Base-by-base conservation (phyloP, 441 rosid genomes). In the Lepidium campestre region DNA sequence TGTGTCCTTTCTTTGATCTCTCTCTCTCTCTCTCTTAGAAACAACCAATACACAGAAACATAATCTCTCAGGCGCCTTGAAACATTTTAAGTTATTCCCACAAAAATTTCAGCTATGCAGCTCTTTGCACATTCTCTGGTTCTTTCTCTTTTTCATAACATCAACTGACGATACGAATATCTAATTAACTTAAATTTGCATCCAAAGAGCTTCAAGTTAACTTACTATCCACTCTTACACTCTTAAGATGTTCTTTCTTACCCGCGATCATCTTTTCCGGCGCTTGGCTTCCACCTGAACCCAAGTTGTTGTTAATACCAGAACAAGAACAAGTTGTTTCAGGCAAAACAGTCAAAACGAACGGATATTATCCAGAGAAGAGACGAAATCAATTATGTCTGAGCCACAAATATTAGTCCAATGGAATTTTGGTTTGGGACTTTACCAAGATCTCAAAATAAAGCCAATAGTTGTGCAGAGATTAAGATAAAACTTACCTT, bases 231-330 rank as follows among this genome's bases (percentile, higher is more conserved):
- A 52, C 45, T 71, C 60, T 6, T 55, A 19, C 75, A 50, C 40
- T 71, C 44, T 3, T 55, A 11, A 34, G 20, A 44, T 31, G 70
- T 44, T 34, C 47, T 67, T 44, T 34, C 47, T 67, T 75, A 49
- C 46, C 47, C 7, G 48, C 34, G 20, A 70, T 81, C 75, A 84
- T 76, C 87, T 83, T 78, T 85, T 89, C 50, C 89, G 78, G 29
- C 96, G 88, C 76, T 89, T 89, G 9, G 90, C 52, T 71, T 86
- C 93, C 74, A 80, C 93, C 96, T 85, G 70, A 29, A 49, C 53
- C 48, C 50, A 48, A 39, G 25, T 48, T 18, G 4, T 11, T 63
- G 41, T 71, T 46, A 37, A 31, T 25, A 54, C 23, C 22, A 37
- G 4, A 36, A 45, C 49, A 41, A 55, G 5, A 25, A 45, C 42